These are phyloP conservation scores for Botrytis squamosa DNA, from an alignment of 2,329 filamentous ascomycete genomes.

Conservation along the genomic window DNA sequence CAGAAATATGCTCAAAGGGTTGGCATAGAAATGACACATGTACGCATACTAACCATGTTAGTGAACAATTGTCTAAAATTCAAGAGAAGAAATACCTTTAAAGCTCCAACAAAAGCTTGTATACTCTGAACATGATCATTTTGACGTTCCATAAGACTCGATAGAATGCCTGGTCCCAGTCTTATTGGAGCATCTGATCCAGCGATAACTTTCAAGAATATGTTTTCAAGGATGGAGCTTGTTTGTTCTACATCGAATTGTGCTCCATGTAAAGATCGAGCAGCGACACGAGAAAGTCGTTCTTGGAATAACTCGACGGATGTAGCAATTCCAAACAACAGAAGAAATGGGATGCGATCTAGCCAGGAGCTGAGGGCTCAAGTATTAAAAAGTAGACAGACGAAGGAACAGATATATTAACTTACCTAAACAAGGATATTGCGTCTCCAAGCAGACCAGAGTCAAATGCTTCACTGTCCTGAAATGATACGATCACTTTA, in stretches of 20 bases:
- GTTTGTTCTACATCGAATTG: constrained; percentile 78
- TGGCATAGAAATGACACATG: constrained; percentile 84
- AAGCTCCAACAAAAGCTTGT: constrained; percentile 66
- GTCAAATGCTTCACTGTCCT: constrained; percentile 83
- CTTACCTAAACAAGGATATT: constrained; percentile 65
- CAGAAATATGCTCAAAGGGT: constrained; percentile 64
- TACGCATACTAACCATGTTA: constrained; percentile 63
- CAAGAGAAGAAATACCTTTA: constrained; percentile 53
- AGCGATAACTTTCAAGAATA: constrained; percentile 66
- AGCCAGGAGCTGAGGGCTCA: constrained; percentile 57
- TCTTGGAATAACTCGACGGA: constrained; percentile 78
- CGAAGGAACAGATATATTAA: constrained; percentile 19
- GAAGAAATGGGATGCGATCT: constrained; percentile 71
- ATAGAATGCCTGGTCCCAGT: constrained; percentile 63
- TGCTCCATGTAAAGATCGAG: constrained; percentile 64
- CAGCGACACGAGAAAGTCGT: constrained; percentile 66
- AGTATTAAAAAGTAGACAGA: background rate
- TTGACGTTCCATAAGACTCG: constrained; percentile 67
- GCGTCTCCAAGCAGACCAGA: constrained; percentile 68
- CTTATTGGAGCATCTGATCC: constrained; percentile 55
- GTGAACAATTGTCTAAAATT: constrained; percentile 19
- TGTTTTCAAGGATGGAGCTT: constrained; percentile 66
- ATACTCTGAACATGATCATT: constrained; percentile 75
- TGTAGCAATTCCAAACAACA: constrained; percentile 78
- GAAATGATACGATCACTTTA: constrained; percentile 69